A percentile compares a stretch with the other conserved stretches of the same genome.
Conservation (phyloP, 495 filamentous ascomycete genomes). For the Penicillium cataractarum region DNA sequence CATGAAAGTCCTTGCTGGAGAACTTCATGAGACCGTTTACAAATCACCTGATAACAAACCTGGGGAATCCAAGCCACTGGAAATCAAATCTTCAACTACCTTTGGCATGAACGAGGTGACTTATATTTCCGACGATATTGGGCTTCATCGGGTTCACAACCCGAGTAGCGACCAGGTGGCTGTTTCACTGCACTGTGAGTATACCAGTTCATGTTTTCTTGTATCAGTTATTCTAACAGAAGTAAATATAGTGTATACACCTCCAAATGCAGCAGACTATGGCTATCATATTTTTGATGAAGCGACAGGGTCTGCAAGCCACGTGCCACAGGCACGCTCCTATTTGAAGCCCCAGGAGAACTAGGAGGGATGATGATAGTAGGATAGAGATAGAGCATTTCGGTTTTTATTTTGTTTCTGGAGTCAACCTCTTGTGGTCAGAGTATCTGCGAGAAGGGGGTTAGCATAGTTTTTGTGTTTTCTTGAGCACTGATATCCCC, state of each 20-base stretch:
- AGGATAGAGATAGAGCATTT: neutral
- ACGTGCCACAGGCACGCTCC: slow-evolving; percentile 36
- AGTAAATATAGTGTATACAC: slow-evolving; percentile 28
- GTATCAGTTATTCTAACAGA: neutral
- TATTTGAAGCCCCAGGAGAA: slow-evolving; percentile 4
- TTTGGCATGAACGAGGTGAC: slow-evolving; percentile 62
- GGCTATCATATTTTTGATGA: slow-evolving; percentile 76
- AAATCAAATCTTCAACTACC: slow-evolving; percentile 31
- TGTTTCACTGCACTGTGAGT: slow-evolving; percentile 79
- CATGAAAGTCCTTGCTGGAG: slow-evolving; percentile 59
- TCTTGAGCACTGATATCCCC: slow-evolving; percentile 3
- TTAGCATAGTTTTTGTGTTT: neutral
- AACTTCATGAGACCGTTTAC: slow-evolving; percentile 75
- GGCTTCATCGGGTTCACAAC: slow-evolving; percentile 81
- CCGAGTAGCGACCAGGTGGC: slow-evolving; percentile 66
- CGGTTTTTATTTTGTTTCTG: too few relatives aligned
- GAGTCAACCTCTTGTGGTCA: neutral
- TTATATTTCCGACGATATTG: slow-evolving; percentile 81
- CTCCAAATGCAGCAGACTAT: slow-evolving; percentile 70
- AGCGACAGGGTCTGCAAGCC: slow-evolving; percentile 59
- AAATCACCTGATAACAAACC: slow-evolving; percentile 57
- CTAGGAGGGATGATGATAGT: neutral
- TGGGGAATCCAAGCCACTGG: slow-evolving; percentile 22
- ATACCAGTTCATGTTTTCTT: neutral
- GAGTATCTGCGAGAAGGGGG: neutral